These are phyloP conservation scores for Aureoboletus auriporus DNA, from an alignment of 768 basidiomycete species.

Conservation along the genomic window DNA sequence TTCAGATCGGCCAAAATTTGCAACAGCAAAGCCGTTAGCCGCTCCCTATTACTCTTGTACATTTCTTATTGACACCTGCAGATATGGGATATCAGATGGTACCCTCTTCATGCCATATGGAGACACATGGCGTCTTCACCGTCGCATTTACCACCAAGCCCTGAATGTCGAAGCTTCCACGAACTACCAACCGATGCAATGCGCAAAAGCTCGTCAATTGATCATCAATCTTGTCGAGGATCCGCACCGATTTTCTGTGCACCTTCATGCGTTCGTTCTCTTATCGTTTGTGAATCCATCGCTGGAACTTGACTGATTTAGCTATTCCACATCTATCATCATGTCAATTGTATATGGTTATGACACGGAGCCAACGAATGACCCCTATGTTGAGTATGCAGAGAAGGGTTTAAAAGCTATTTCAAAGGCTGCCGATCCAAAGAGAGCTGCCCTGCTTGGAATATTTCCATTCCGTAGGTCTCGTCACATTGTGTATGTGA, in stretches of 20 bases:
- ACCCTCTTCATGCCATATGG: constrained; percentile 35
- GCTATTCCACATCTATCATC: constrained; percentile 24
- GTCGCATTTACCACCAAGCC: constrained; percentile 32
- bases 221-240: constrained; percentile 29
- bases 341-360: constrained; percentile 28
- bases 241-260: constrained; percentile 22
- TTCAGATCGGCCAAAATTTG: constrained; percentile 30
- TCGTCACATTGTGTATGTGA: neutral
- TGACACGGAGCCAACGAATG: constrained; percentile 14
- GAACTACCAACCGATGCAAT: constrained; percentile 32
- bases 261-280: constrained; percentile 23
- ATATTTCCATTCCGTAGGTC: constrained; percentile 27
- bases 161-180: constrained; percentile 25
- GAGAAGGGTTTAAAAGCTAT: constrained; percentile 15
- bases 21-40: constrained; percentile 18
- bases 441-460: constrained; percentile 18
- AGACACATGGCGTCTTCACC: constrained; percentile 35
- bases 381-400: constrained; percentile 19
- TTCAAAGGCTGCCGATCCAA: constrained; percentile 13
- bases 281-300: neutral
- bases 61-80: neutral
- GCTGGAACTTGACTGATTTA: constrained; percentile 6
- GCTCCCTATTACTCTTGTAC: neutral
- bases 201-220: constrained; percentile 28
- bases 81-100: constrained; percentile 34